These are phyloP conservation scores for Trichomonascaceae sp. DNA, from an alignment of 1,139 yeast species.

Conservation along the genomic window DNA sequence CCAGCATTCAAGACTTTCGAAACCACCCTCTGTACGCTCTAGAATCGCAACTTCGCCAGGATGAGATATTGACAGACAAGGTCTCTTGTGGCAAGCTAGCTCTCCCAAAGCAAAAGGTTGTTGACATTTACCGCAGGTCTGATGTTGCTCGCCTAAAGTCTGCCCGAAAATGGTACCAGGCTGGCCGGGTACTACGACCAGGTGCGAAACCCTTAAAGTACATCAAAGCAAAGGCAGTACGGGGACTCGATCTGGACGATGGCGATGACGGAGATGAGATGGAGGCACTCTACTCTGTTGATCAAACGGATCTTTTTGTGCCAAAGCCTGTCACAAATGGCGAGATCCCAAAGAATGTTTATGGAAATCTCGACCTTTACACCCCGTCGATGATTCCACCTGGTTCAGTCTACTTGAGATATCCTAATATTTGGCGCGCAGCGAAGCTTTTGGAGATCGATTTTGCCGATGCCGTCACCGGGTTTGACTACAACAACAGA, in stretches of 20 bases:
- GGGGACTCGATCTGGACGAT: constrained; percentile 3
- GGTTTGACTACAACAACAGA: constrained; percentile 54
- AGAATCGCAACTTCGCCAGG: constrained; percentile 56
- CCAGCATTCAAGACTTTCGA: constrained; percentile 65
- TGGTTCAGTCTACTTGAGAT: constrained; percentile 54
- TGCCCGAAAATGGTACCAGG: constrained; percentile 76
- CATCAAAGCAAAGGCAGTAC: constrained; percentile 17
- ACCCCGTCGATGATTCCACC: constrained; percentile 64
- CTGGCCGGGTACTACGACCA: constrained; percentile 59
- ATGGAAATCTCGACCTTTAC: constrained; percentile 65
- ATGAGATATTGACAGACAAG: constrained; percentile 49
- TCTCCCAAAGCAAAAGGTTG: constrained; percentile 12
- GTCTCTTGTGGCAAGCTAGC: constrained; percentile 64
- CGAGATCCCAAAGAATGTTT: constrained; percentile 50
- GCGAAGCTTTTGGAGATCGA: constrained; percentile 60
- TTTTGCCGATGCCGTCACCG: constrained; percentile 77
- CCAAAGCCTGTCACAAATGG: constrained; percentile 46
- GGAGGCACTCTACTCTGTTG: constrained; percentile 47
- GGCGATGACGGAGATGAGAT: constrained; percentile 28
- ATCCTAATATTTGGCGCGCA: constrained; percentile 49
- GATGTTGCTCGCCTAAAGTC: constrained; percentile 54
- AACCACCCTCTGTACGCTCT: constrained; percentile 82
- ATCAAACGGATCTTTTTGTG: constrained; percentile 48
- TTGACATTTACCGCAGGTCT: constrained; percentile 48
- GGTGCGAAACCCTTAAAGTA: constrained; percentile 57